phyloP scores from a whole-genome alignment of 495 filamentous ascomycete genomes.

The Niebla homalea region DNA sequence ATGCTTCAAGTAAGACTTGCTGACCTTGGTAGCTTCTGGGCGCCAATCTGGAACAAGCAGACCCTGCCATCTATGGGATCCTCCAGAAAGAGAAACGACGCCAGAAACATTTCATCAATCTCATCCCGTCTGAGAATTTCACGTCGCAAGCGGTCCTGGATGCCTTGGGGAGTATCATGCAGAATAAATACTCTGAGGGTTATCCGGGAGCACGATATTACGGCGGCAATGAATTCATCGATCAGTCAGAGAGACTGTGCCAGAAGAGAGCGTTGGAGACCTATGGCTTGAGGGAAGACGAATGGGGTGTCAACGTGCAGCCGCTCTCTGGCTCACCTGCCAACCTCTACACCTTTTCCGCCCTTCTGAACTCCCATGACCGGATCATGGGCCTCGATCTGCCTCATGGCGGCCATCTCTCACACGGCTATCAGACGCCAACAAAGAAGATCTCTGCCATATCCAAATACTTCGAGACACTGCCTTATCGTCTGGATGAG shows the following conservation, averaged over 20 bases:
- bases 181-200: slow-evolving; percentile 99
- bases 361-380: slow-evolving; percentile 81
- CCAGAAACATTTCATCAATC: slow-evolving; percentile 95
- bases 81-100: slow-evolving; percentile 69
- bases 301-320: slow-evolving; percentile 98
- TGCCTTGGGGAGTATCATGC: slow-evolving; percentile 95
- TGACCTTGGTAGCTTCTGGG: slow-evolving; percentile 54
- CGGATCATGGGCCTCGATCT: slow-evolving; percentile 95
- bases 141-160: slow-evolving; percentile 95
- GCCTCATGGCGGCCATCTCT: slow-evolving; percentile 91
- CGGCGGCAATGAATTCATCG: slow-evolving; percentile 92
- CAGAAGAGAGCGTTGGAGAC: slow-evolving; percentile 79
- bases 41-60: slow-evolving; percentile 65
- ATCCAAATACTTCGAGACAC: slow-evolving; percentile 96
- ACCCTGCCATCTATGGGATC: slow-evolving; percentile 62
- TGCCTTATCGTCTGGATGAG: slow-evolving; percentile 87
- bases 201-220: slow-evolving; percentile 97
- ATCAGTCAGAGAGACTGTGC: slow-evolving; percentile 77
- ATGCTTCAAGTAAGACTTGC: background rate
- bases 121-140: slow-evolving; percentile 98
- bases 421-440: slow-evolving; percentile 94
- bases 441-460: slow-evolving; percentile 97
- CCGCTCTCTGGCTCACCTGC: slow-evolving; percentile 89
- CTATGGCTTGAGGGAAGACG: slow-evolving; percentile 65
- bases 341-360: slow-evolving; percentile 92